Evolutionary conservation across 2,329 filamentous ascomycete species (phyloP).

Genomic region (Phyllosticta citrichinensis): DNA sequence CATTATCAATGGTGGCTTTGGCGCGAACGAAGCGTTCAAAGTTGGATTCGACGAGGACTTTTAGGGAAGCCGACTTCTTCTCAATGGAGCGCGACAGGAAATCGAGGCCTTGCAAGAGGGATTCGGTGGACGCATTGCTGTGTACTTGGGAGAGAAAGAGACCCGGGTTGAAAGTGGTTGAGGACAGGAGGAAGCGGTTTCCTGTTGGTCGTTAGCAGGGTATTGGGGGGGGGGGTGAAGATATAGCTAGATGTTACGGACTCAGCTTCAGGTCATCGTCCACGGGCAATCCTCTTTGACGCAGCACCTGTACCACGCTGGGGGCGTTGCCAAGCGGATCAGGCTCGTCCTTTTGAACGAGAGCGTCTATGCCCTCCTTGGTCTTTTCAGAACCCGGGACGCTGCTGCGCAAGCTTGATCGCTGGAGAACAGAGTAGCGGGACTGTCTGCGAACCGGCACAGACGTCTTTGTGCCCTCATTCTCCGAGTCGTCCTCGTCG

Average conservation of each 20-base stretch:
- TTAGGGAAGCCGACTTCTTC: constrained; percentile 92
- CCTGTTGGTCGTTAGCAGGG: constrained; percentile 36
- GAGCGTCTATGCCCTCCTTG: constrained; percentile 58
- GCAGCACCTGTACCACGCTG: constrained; percentile 74
- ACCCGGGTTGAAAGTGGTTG: constrained; percentile 86
- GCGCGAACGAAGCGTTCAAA: constrained; percentile 97
- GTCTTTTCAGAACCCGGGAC: constrained; percentile 59
- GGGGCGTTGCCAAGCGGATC: constrained; percentile 83
- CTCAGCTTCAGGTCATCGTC: constrained; percentile 75
- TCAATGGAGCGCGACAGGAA: constrained; percentile 86
- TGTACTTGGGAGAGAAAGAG: constrained; percentile 91
- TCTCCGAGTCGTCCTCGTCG: constrained; percentile 38
- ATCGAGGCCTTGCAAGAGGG: constrained; percentile 71
- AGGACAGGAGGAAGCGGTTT: constrained; percentile 90
- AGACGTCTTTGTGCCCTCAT: constrained; percentile 12
- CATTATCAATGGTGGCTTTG: constrained; percentile 96
- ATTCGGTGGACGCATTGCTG: constrained; percentile 70
- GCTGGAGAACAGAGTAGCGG: constrained; percentile 75
- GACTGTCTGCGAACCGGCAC: constrained; percentile 31
- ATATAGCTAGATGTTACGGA: constrained; percentile 33
- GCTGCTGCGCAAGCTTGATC: constrained; percentile 57
- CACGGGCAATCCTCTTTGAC: constrained; percentile 64
- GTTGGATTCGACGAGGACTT: constrained; percentile 92
- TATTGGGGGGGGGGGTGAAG: neutral
- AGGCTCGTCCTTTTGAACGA: constrained; percentile 83